Conservation (phyloP, 176 grass and related monocot species). For the Lolium rigidum region DNA sequence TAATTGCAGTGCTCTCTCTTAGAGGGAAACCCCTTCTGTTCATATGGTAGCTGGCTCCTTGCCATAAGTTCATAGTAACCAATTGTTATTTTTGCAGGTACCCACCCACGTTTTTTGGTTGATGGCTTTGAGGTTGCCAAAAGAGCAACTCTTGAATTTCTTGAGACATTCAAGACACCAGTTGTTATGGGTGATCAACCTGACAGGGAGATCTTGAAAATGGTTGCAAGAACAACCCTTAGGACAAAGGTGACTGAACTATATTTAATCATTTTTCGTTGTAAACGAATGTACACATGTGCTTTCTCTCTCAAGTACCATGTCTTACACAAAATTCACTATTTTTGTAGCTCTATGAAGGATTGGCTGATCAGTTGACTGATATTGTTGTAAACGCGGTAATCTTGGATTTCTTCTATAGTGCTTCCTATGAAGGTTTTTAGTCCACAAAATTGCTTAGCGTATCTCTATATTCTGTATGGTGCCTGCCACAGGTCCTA, state of each 20-base stretch:
- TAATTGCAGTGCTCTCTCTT: background rate
- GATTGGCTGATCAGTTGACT: conserved; percentile 88
- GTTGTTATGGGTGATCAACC: conserved; percentile 84
- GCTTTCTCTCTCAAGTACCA: background rate
- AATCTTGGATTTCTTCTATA: conserved; percentile 28
- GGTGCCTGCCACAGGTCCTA: conserved; percentile 59
- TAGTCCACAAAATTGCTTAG: background rate
- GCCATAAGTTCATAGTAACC: background rate
- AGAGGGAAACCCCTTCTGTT: background rate
- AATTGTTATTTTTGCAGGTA: conserved; percentile 59
- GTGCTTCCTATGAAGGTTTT: background rate
- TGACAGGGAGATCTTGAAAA: conserved; percentile 95
- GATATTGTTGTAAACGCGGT: conserved; percentile 90
- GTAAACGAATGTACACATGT: background rate
- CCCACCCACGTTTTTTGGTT: conserved; percentile 91
- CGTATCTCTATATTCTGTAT: background rate
- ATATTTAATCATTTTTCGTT: background rate
- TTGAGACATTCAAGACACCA: conserved; percentile 87
- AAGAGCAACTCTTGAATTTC: conserved; percentile 92
- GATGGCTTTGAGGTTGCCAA: conserved; percentile 98
- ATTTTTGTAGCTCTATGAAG: conserved; percentile 80
- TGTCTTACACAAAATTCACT: conserved; percentile 23
- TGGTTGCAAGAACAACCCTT: conserved; percentile 93
- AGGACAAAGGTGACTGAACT: conserved; percentile 77
- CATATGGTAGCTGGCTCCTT: background rate